phyloP scores from a whole-genome alignment of 1,284 basidiomycete species.

The Ustilago cynodontis region DNA sequence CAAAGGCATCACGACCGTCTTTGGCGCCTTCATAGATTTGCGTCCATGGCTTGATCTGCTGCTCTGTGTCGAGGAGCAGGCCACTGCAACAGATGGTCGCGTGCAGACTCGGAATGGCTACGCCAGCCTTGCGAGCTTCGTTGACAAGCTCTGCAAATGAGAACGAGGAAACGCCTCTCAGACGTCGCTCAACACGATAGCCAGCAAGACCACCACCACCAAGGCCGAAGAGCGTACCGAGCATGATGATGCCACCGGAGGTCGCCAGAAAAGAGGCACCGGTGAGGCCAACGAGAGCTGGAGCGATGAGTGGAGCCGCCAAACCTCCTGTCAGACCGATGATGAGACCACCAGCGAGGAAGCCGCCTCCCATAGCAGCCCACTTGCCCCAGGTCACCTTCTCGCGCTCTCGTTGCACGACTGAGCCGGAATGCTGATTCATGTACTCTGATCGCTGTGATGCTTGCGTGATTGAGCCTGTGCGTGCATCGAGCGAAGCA shows the following conservation, averaged over 20 bases:
- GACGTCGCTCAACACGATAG: conserved; percentile 57
- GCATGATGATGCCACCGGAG: conserved; percentile 61
- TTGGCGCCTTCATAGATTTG: conserved; percentile 38
- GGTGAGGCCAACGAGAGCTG: conserved; percentile 60
- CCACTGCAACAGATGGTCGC: conserved; percentile 63
- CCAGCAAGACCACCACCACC: conserved; percentile 65
- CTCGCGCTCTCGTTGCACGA: conserved; percentile 54
- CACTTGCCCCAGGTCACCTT: conserved; percentile 61
- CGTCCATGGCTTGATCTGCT: conserved; percentile 53
- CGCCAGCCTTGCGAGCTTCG: conserved; percentile 47
- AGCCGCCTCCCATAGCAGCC: conserved; percentile 59
- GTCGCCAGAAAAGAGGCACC: conserved; percentile 62
- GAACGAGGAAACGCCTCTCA: conserved; percentile 55
- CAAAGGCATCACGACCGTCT: conserved; percentile 60
- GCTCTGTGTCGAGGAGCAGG: conserved; percentile 50
- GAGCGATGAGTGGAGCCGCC: conserved; percentile 62
- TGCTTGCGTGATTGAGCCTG: conserved; percentile 36
- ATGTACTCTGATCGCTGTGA: conserved; percentile 58
- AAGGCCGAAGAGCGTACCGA: conserved; percentile 63
- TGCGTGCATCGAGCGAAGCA: conserved; percentile 43
- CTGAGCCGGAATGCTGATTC: conserved; percentile 55
- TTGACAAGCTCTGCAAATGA: conserved; percentile 52
- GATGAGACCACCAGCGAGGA: conserved; percentile 57
- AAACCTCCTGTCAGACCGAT: conserved; percentile 63
- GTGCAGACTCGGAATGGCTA: conserved; percentile 60